Conservation (phyloP, 176 grass and related monocot species). For the Avena atlantica region DNA sequence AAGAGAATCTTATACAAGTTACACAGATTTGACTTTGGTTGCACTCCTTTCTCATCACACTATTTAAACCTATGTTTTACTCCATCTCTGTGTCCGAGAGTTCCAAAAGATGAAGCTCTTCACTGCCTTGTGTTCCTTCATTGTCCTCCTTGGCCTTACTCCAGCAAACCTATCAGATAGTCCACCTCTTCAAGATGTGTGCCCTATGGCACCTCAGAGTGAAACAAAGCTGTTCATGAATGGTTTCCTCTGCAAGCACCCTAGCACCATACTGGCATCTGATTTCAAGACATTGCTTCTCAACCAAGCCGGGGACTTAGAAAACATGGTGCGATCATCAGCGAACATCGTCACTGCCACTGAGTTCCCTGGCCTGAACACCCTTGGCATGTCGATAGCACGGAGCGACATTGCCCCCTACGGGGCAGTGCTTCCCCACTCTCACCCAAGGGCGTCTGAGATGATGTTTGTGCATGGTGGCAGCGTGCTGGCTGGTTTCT, state of each 20-base stretch:
- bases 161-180: slow-evolving; percentile 32
- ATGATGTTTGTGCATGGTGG: slow-evolving; percentile 61
- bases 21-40: slow-evolving; percentile 8
- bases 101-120: slow-evolving; percentile 42
- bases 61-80: slow-evolving; percentile 44
- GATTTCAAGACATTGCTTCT: slow-evolving; percentile 63
- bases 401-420: slow-evolving; percentile 47
- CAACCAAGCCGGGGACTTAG: slow-evolving; percentile 43
- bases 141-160: slow-evolving; percentile 36
- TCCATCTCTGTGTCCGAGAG: background rate
- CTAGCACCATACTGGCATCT: slow-evolving; percentile 46
- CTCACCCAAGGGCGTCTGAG: slow-evolving; percentile 52
- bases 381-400: slow-evolving; percentile 50
- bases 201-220: slow-evolving; percentile 50
- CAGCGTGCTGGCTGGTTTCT: slow-evolving; percentile 51
- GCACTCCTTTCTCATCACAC: slow-evolving; percentile 10
- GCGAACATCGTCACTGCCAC: slow-evolving; percentile 55
- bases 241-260: slow-evolving; percentile 62
- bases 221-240: slow-evolving; percentile 60
- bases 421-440: slow-evolving; percentile 51
- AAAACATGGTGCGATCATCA: slow-evolving; percentile 46
- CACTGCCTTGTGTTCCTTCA: background rate
- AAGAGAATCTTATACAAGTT: slow-evolving; percentile 35
- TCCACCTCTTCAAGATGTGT: slow-evolving; percentile 58
- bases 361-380: slow-evolving; percentile 68